Evolutionary conservation across 169 alveolate genomes (phyloP).

Genomic region (Plasmodium adleri): DNA sequence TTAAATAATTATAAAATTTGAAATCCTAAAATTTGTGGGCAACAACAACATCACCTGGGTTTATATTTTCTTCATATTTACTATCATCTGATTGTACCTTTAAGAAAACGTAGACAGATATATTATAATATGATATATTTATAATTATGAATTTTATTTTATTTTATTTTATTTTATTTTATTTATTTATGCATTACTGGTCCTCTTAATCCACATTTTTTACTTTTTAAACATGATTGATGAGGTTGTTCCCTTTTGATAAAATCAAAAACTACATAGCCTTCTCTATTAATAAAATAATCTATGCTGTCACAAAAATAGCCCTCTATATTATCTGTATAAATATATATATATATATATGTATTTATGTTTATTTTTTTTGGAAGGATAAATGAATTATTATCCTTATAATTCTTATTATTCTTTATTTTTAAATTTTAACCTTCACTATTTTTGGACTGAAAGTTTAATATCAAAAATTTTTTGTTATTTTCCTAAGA

Average conservation of each 20-base stretch:
- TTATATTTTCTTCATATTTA: conserved; percentile 43
- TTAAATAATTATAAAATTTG: background rate
- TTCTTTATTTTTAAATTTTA: background rate
- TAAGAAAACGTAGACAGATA: background rate
- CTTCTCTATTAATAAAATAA: conserved; percentile 56
- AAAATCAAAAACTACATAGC: conserved; percentile 63
- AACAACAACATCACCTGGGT: conserved; percentile 69
- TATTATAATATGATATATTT: background rate
- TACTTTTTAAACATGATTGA: conserved; percentile 40
- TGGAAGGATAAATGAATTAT: no score
- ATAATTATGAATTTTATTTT: background rate
- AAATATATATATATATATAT: background rate
- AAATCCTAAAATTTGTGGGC: conserved; percentile 47
- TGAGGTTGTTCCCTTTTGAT: conserved; percentile 41
- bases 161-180: background rate
- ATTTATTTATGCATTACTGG: conserved; percentile 36
- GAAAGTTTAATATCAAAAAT: conserved; percentile 65
- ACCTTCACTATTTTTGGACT: conserved; percentile 30
- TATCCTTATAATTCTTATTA: background rate
- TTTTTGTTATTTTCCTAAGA: conserved; percentile 52
- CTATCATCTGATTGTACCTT: conserved; percentile 75
- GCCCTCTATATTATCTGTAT: conserved; percentile 28
- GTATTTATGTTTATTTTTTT: background rate
- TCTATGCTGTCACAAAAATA: conserved; percentile 65
- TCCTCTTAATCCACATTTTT: conserved; percentile 64